Evolutionary conservation across 768 basidiomycete species (phyloP), one percentile per base, ranked within the genome.

Genomic region (Macrocybe gigantea): DNA sequence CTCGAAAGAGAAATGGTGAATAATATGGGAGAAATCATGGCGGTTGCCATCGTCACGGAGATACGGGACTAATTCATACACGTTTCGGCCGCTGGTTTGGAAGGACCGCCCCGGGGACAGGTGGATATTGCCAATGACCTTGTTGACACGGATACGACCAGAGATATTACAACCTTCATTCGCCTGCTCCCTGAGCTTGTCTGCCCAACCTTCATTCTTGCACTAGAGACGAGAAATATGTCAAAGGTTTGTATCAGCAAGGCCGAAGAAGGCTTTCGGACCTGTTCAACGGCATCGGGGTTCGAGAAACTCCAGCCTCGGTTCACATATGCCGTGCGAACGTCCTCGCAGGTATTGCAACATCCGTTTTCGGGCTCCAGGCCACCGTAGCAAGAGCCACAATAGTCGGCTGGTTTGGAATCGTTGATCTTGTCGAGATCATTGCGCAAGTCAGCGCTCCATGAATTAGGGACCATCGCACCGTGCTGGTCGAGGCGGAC

Each of bases 381-480:
- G 48, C 92, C 96, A 49, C 96, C 96, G 56, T 89, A 99, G 68
- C 96, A 99, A 5, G 93, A 95, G 4, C 96, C 96, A 68, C 95
- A 98, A 62, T 92, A 94, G 49, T 73, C 75, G 1, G 68, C 65
- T 42, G 76, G 65, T 62, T 80, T 74, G 61, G 73, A 68, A 49
- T 81, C 71, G 53, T 80, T 82, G 56, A 89, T 66, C 64, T 80
- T 85, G 65, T 97, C 94, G 2, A 94, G 67, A 47, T 99, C 95
- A 52, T 92, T 96, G 52, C 82, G 77, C 15, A 97, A 74, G 37
- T 91, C 89, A 41, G 74, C 71, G 51, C 62, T 74, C 48, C 70
- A 63, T 10, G 77, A 69, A 51, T 75, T 75, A 29, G 80, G 71
- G 29, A 96, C 76, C n/a, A 69, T 64, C 4, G 60, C 59, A 2